Conservation (phyloP, 2,329 filamentous ascomycete genomes). For the Talaromyces sp. region DNA sequence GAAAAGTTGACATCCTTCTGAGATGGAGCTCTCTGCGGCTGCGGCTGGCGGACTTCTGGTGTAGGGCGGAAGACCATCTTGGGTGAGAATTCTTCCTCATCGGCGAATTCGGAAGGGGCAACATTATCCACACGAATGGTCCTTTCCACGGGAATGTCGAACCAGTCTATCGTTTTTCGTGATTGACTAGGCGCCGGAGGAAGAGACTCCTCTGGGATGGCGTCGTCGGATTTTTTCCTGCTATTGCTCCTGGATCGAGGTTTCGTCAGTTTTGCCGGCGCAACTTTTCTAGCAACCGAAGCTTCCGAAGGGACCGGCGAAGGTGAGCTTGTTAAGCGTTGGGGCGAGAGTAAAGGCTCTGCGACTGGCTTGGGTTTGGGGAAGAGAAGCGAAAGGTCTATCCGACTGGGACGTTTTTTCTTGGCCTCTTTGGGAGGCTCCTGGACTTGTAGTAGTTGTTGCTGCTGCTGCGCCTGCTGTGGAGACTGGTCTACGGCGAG, state of each 20-base stretch:
- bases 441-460: not conserved
- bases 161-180: conserved; percentile 22
- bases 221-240: conserved; percentile 1
- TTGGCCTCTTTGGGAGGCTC: conserved; percentile 19
- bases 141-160: conserved; percentile 27
- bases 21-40: not conserved
- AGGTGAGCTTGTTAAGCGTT: conserved; percentile 35
- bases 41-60: not conserved
- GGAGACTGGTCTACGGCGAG: conserved; percentile 4
- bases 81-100: conserved; percentile 12
- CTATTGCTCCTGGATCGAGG: conserved; percentile 13
- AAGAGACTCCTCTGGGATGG: conserved; percentile 1
- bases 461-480: conserved; percentile 5
- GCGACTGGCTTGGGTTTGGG: conserved; percentile 31
- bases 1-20: not conserved
- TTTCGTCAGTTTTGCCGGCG: conserved; percentile 25
- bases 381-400: conserved; percentile 39
- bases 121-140: conserved; percentile 21
- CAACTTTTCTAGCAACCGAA: conserved; percentile 19
- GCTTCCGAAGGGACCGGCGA: conserved; percentile 35
- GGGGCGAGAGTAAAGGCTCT: conserved; percentile 35
- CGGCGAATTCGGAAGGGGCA: not conserved
- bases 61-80: not conserved
- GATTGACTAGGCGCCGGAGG: not conserved
- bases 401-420: conserved; percentile 33